These are phyloP conservation scores for Isatis tinctoria DNA, from an alignment of 345 rosid genomes.

Conservation along the genomic window DNA sequence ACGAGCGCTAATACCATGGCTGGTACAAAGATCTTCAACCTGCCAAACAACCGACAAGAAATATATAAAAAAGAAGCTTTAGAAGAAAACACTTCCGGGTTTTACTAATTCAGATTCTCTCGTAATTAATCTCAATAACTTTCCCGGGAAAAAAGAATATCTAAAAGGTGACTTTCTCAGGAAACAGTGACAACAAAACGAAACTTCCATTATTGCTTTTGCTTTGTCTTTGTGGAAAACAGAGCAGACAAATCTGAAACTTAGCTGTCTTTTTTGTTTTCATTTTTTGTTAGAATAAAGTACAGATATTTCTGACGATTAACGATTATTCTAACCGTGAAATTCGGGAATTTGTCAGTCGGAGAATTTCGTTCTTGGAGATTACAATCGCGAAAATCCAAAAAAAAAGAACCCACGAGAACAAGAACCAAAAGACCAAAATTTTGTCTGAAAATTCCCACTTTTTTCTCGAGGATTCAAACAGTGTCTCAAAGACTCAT, in stretches of 20 bases:
- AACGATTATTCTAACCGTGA: constrained; percentile 8
- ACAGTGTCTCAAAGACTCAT: neutral
- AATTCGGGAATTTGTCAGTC: constrained; percentile 1
- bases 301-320: neutral
- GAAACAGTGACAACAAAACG: constrained; percentile 9
- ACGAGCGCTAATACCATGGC: constrained; percentile 63
- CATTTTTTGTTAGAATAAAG: neutral
- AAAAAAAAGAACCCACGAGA: neutral
- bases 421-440: neutral
- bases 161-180: constrained; percentile 5
- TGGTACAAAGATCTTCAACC: constrained; percentile 89
- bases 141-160: neutral
- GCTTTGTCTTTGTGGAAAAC: constrained; percentile 14
- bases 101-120: neutral
- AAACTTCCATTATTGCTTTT: constrained; percentile 21
- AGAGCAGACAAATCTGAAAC: constrained; percentile 23
- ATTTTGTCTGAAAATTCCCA: neutral
- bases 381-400: constrained; percentile 16
- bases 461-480: constrained; percentile 7
- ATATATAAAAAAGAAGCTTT: neutral
- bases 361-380: constrained; percentile 5
- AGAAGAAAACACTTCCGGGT: neutral
- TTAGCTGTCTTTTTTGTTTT: neutral
- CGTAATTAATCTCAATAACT: constrained; percentile 1
- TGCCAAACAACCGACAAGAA: constrained; percentile 32